Evolutionary conservation across 495 filamentous ascomycete species (phyloP), one percentile per base, ranked within the genome.

Genomic region (Hapsidospora chrysogenum): DNA sequence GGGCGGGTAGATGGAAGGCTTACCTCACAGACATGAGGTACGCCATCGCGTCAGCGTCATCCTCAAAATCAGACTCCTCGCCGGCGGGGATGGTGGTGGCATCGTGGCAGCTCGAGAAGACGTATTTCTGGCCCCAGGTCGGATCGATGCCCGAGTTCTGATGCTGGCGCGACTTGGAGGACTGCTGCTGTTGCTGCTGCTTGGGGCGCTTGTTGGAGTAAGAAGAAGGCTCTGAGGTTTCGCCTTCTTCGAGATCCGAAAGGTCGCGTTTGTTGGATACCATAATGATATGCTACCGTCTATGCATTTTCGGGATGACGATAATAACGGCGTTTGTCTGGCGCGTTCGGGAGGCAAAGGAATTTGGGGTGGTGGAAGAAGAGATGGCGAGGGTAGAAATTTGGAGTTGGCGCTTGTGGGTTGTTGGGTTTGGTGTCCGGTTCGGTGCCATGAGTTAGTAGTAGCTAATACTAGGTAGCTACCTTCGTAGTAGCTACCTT

Each of bases 11-110:
- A 9, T 4, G 29, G 18, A 43, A 47, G 41, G 39, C 78, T 68
- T 64, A 92, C 84, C 82, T 68, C 34, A 92, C 84, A 59, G 80
- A 75, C 50, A 66, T 69, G 16, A 92, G 56, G 55, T 92, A 92
- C 35, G 72, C 69, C 18, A 89, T 33, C 3, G 79, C 84, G 52
- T 81, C 69, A 7, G 51, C 45, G 22, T 64, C 58, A 17, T 72
- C 68, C 33, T 73, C 73, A 23, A 63, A 74, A 26, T 66, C 66
- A 0, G 71, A 43, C n/a, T 67, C 63, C 33, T 67, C 64, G 26
- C 55, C 64, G 2, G 35, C 46, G 4, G 51, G 38, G 2, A 57
- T 49, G 9, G 45, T 48, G 9, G 55, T 50, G 7, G 30, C 40
- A 19, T 62, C 61, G 28, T 81, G 78, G n/a, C 83, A 56, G 17